phyloP scores from a whole-genome alignment of 1,139 yeast species.

The Kodamaea sp. region DNA sequence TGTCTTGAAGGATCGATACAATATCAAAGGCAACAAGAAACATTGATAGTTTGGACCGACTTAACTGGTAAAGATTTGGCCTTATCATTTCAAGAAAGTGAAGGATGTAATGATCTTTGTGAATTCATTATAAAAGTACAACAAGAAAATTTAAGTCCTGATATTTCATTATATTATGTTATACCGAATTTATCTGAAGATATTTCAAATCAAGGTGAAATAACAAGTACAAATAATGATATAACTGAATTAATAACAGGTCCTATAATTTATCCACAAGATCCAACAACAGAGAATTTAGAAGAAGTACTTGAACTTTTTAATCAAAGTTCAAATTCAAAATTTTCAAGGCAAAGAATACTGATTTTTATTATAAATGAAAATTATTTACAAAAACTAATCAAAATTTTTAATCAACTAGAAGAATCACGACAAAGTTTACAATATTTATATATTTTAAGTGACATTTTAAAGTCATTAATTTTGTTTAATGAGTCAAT shows the following conservation, averaged over 20 bases:
- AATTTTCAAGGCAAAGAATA: constrained; percentile 51
- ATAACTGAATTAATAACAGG: constrained; percentile 79
- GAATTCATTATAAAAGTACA: constrained; percentile 74
- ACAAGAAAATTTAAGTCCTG: constrained; percentile 54
- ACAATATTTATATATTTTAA: constrained; percentile 56
- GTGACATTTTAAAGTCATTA: constrained; percentile 68
- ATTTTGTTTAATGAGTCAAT: constrained; percentile 68
- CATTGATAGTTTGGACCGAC: constrained; percentile 93
- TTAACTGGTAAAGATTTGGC: constrained; percentile 77
- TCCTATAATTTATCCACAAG: constrained; percentile 66
- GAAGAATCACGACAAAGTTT: constrained; percentile 47
- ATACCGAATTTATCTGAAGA: constrained; percentile 45
- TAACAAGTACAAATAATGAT: constrained; percentile 29
- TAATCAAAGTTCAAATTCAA: constrained; percentile 56
- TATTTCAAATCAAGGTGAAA: constrained; percentile 10
- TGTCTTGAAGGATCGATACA: constrained; percentile 70
- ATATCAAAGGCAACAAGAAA: constrained; percentile 92
- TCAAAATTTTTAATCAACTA: constrained; percentile 49
- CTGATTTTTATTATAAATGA: constrained; percentile 48
- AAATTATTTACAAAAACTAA: constrained; percentile 52
- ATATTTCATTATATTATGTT: constrained; percentile 71
- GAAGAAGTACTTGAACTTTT: constrained; percentile 48
- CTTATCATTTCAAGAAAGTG: constrained; percentile 85
- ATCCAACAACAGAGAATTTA: constrained; percentile 48
- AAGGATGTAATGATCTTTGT: constrained; percentile 82